Evolutionary conservation across 1,139 yeast genomes (phyloP).

Genomic region (Saccharomyces hybrid): DNA sequence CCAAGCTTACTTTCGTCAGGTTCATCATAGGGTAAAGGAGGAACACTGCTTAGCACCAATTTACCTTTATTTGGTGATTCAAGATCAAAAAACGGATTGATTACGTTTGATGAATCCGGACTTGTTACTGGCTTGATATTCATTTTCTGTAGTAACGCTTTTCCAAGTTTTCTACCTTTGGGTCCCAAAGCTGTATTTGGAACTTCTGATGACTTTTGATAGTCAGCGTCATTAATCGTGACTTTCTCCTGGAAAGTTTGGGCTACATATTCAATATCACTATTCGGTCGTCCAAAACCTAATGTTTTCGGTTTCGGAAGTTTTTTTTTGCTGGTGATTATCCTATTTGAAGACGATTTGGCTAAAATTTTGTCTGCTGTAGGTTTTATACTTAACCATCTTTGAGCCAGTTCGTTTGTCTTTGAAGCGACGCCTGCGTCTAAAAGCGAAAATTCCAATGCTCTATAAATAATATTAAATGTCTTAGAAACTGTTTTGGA

Average conservation of each 20-base stretch:
- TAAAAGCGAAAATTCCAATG: constrained; percentile 34
- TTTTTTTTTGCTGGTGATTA: constrained; percentile 3
- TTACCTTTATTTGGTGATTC: not conserved
- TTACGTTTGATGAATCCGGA: constrained; percentile 30
- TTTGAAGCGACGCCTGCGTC: constrained; percentile 29
- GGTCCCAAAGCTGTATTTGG: not conserved
- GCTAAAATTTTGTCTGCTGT: constrained; percentile 23
- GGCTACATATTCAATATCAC: constrained; percentile 2
- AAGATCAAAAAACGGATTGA: constrained; percentile 21
- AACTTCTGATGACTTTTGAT: constrained; percentile 6
- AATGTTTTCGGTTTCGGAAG: constrained; percentile 4
- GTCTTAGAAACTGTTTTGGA: constrained; percentile 31
- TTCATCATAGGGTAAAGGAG: not conserved
- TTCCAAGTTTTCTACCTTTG: constrained; percentile 25
- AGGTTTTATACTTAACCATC: constrained; percentile 30
- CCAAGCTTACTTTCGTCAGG: not conserved
- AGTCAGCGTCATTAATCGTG: not conserved
- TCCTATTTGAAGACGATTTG: constrained; percentile 5
- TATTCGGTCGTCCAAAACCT: constrained; percentile 6
- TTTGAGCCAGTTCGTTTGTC: constrained; percentile 30
- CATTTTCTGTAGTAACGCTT: constrained; percentile 33
- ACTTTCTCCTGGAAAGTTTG: not conserved
- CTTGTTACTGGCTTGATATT: constrained; percentile 36
- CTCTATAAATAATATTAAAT: constrained; percentile 35
- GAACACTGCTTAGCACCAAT: constrained; percentile 2